Base-by-base conservation (phyloP, 2,329 filamentous ascomycete genomes). In the Ophiostoma triangulosporum region DNA sequence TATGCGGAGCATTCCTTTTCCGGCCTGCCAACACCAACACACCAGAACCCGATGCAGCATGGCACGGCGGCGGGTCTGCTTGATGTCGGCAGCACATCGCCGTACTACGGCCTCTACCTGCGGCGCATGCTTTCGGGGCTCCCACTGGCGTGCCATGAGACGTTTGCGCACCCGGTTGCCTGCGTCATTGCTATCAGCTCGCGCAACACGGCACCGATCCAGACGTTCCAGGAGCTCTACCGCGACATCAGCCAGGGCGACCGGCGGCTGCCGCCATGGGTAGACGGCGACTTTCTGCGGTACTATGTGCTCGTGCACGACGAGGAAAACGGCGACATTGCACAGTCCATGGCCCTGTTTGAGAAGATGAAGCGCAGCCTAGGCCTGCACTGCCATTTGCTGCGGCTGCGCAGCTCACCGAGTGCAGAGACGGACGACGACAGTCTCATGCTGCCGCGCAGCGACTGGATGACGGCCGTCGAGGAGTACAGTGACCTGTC, bases 321-420 rank as follows among this genome's bases (percentile, higher is more conserved):
- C 61, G 94, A 98, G 69, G 93, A 98, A 64, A 82, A 81, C 57
- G 91, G 95, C 63, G 90, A 98, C 64, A 95, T 97, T 57, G 80
- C 81, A 35, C 86, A 89, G 68, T 95, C 90, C 12, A 91, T 91
- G 67, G 80, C 82, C 17, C 73, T 97, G 27, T 98, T 95, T 67
- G 93, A 98, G 61, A 88, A 96, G 67, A 98, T 98, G 94, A 98
- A 97, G 69, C 82, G 93, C n/a, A 88, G 96, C 68, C 88, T 98
- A 59, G 93, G 93, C 1, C 73, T 97, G 48, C 90, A 98, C 68
- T 98, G 93, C 64, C 93, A 98, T 68, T 74, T 98, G 11, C 73
- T 98, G 32, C 76, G 94, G 58, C 72, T 98, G 50, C 80, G 91
- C 60, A 94, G 88, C 62, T 85, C 81, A 35, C 86, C 89, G 64